Conservation (phyloP, 2,329 filamentous ascomycete species). For the Diaporthe sp. region DNA sequence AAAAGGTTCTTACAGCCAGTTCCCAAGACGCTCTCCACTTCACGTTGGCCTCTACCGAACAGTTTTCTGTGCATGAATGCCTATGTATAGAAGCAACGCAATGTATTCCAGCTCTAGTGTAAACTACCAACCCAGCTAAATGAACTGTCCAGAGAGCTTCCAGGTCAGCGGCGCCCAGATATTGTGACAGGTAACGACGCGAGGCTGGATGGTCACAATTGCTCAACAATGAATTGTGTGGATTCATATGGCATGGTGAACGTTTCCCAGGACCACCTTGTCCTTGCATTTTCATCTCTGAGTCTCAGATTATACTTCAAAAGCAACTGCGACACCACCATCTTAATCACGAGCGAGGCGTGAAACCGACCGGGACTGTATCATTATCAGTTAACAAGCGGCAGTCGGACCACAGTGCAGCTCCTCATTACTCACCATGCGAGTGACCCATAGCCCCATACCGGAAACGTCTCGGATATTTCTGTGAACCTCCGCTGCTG, state of each 20-base stretch:
- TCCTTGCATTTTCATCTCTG: slow-evolving; percentile 10
- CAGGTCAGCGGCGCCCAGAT: too few species aligned
- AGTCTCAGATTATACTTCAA: slow-evolving; percentile 11
- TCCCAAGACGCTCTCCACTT: too few species aligned
- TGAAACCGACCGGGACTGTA: slow-evolving; percentile 19
- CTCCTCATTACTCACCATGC: slow-evolving; percentile 8
- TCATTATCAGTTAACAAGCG: not conserved
- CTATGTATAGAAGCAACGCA: too few species aligned
- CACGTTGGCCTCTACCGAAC: too few species aligned
- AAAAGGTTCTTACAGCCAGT: too few species aligned
- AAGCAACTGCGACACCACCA: slow-evolving; percentile 19
- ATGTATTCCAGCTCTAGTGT: too few species aligned
- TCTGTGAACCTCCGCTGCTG: slow-evolving; percentile 17
- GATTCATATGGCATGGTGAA: slow-evolving; percentile 27
- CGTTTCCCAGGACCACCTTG: slow-evolving; percentile 26
- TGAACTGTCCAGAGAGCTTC: too few species aligned
- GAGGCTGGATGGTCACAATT: not conserved
- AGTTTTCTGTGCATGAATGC: too few species aligned
- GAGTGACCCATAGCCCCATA: slow-evolving; percentile 24
- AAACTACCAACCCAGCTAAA: too few species aligned
- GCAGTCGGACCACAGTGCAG: not conserved
- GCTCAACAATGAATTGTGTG: not conserved
- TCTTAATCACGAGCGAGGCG: slow-evolving; percentile 15
- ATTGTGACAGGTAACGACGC: too few species aligned
- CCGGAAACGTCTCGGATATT: slow-evolving; percentile 3